Evolutionary conservation across 1,284 basidiomycete genomes (phyloP).

Genomic region (Cutaneotrichosporon sp.): DNA sequence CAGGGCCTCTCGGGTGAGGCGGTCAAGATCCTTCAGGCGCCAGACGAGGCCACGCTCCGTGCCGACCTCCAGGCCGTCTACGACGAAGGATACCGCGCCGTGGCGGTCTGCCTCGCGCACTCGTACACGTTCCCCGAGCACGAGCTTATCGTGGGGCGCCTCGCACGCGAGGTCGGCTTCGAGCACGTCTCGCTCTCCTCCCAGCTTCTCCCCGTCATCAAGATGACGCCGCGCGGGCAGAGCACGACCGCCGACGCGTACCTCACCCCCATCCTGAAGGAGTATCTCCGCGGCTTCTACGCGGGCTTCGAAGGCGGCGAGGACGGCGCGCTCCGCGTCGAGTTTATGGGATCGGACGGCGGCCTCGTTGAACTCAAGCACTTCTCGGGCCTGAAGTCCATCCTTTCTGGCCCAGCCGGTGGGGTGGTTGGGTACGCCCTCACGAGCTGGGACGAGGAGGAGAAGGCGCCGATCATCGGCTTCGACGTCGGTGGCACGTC

Average conservation of each 20-base stretch:
- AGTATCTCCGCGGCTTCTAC: slow-evolving; percentile 90
- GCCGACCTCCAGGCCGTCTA: slow-evolving; percentile 51
- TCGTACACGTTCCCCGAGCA: slow-evolving; percentile 66
- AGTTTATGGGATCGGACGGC: slow-evolving; percentile 85
- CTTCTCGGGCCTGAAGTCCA: slow-evolving; percentile 85
- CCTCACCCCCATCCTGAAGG: slow-evolving; percentile 81
- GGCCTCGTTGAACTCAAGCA: slow-evolving; percentile 73
- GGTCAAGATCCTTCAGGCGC: slow-evolving; percentile 77
- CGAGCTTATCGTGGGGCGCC: slow-evolving; percentile 68
- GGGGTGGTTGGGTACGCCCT: slow-evolving; percentile 42
- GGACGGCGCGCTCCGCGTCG: slow-evolving; percentile 41
- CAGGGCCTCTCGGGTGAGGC: slow-evolving; percentile 87
- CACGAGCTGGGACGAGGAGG: slow-evolving; percentile 35
- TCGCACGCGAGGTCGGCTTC: slow-evolving; percentile 81
- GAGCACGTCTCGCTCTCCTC: slow-evolving; percentile 82
- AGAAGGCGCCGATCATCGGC: slow-evolving; percentile 35
- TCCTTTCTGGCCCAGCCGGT: slow-evolving; percentile 58
- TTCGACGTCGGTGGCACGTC: slow-evolving; percentile 84
- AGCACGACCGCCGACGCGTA: slow-evolving; percentile 96
- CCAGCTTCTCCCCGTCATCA: slow-evolving; percentile 88
- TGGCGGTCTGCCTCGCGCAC: slow-evolving; percentile 84
- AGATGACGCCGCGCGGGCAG: slow-evolving; percentile 85
- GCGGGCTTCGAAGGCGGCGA: slow-evolving; percentile 66
- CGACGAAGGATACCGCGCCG: slow-evolving; percentile 73
- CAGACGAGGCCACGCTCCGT: slow-evolving; percentile 38